Evolutionary conservation across 768 basidiomycete genomes (phyloP).

Genomic region (Lactarius pseudohatsudake): DNA sequence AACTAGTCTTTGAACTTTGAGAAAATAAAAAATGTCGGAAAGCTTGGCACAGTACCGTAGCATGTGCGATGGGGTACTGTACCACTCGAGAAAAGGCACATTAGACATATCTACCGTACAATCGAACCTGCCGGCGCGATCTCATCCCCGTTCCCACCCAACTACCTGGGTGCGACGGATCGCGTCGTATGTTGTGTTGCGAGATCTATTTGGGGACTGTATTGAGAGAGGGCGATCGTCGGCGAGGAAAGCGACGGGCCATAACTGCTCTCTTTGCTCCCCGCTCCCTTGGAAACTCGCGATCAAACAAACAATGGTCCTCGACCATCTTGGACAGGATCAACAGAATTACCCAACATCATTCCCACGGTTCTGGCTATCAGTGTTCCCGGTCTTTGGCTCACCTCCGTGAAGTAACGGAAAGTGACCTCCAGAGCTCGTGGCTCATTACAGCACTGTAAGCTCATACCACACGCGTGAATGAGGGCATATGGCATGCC

Average conservation of each 20-base stretch:
- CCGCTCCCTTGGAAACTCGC: conserved; percentile 20
- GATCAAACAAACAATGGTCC: conserved; percentile 2
- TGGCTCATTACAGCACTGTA: background rate
- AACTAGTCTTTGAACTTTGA: background rate
- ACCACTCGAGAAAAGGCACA: background rate
- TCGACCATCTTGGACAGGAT: background rate
- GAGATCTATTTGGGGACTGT: conserved; percentile 8
- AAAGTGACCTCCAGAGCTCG: background rate
- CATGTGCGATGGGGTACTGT: background rate
- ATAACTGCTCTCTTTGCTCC: conserved; percentile 6
- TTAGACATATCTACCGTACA: background rate
- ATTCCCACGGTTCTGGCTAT: background rate
- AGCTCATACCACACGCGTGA: background rate
- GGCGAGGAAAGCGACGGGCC: background rate
- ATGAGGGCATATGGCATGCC: background rate
- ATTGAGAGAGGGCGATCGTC: conserved; percentile 11
- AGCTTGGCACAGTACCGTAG: background rate
- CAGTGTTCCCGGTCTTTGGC: conserved; percentile 14
- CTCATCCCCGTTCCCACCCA: conserved; percentile 1
- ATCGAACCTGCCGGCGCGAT: conserved; percentile 1
- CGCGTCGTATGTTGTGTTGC: background rate
- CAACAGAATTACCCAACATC: background rate
- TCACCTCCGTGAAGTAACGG: background rate
- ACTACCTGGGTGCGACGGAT: conserved; percentile 9
- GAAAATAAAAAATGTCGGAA: background rate